A percentile compares a stretch with the other conserved stretches of the same genome.
Conservation (phyloP, 345 rosid species). For the Eucalyptus marginata region DNA sequence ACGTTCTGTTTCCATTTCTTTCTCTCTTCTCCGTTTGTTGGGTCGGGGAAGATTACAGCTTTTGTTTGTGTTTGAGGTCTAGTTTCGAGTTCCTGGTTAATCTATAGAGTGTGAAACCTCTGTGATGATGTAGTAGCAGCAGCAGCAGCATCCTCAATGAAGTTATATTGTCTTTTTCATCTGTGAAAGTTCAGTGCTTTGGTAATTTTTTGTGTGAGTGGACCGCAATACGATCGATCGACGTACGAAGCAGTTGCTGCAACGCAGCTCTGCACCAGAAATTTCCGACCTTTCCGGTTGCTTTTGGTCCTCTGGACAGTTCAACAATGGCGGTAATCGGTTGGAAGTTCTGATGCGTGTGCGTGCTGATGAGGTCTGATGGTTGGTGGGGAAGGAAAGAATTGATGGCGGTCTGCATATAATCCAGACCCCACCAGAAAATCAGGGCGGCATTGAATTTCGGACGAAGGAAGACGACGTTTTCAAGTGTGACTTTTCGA, state of each 20-base stretch:
- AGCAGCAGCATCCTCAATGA: background rate
- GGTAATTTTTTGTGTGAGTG: too few relatives aligned
- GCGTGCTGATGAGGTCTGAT: background rate
- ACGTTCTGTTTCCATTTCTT: background rate
- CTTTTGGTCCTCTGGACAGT: background rate
- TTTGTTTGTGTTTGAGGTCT: background rate
- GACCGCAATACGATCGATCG: background rate
- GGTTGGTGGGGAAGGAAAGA: background rate
- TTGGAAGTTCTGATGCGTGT: background rate
- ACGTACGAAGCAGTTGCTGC: background rate
- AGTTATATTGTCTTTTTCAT: background rate
- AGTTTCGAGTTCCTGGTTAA: background rate
- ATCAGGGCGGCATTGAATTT: background rate
- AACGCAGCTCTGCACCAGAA: background rate
- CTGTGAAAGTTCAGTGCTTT: background rate
- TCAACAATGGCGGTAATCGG: background rate
- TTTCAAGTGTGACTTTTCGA: background rate
- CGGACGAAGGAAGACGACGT: background rate
- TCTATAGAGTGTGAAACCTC: background rate
- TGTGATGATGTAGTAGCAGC: background rate
- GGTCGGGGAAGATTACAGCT: background rate
- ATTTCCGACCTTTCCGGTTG: background rate
- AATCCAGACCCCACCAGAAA: background rate
- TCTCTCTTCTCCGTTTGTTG: background rate
- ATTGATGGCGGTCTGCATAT: background rate